Evolutionary conservation across 169 alveolate genomes (phyloP).

Genomic region (Plasmodium gonderi): DNA sequence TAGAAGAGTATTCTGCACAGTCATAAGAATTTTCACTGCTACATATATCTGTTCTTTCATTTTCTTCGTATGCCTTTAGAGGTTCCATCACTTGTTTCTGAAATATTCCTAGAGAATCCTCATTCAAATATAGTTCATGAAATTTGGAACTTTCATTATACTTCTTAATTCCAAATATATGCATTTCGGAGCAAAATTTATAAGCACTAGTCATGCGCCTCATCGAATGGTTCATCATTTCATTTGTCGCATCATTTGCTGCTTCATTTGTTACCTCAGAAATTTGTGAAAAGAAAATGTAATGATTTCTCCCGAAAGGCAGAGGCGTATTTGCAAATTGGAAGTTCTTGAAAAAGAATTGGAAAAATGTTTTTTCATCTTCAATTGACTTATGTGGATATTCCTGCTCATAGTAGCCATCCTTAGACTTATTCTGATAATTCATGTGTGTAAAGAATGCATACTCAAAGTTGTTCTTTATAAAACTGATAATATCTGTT

Average conservation of each 20-base stretch:
- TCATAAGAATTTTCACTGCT: constrained; percentile 6
- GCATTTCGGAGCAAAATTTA: constrained; percentile 48
- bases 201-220: neutral
- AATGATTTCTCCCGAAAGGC: constrained; percentile 33
- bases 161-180: constrained; percentile 13
- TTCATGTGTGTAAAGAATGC: constrained; percentile 64
- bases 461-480: constrained; percentile 31
- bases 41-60: constrained; percentile 8
- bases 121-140: constrained; percentile 11
- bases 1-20: neutral
- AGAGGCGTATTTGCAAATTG: constrained; percentile 23
- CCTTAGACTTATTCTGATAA: constrained; percentile 25
- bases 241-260: neutral
- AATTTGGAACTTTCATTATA: constrained; percentile 4
- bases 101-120: constrained; percentile 5
- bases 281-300: constrained; percentile 26
- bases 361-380: constrained; percentile 46
- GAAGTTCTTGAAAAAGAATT: constrained; percentile 29
- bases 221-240: neutral
- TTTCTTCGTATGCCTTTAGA: constrained; percentile 5
- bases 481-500: neutral
- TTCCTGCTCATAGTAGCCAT: constrained; percentile 61
- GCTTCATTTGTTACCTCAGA: neutral
- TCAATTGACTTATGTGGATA: constrained; percentile 65
- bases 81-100: neutral